phyloP scores from a whole-genome alignment of 495 filamentous ascomycete genomes.

The Aspergillus biplanus region DNA sequence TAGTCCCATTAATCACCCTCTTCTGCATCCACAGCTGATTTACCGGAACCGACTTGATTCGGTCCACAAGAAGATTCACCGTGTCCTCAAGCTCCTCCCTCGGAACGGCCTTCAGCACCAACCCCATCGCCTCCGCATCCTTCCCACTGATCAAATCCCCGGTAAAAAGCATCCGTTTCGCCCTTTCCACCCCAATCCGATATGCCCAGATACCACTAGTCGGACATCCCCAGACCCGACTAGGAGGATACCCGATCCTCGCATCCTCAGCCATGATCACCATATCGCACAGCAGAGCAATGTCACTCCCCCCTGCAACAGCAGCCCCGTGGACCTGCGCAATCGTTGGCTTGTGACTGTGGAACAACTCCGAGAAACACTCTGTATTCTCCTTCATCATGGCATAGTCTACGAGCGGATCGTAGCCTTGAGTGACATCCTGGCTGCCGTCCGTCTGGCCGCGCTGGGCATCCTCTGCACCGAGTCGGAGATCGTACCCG shows the following conservation, averaged over 20 bases:
- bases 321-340: constrained; percentile 18
- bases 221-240: constrained; percentile 16
- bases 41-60: constrained; percentile 2
- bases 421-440: constrained; percentile 6
- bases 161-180: constrained; percentile 18
- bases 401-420: background rate
- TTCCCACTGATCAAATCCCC: constrained; percentile 15
- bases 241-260: constrained; percentile 17
- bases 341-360: constrained; percentile 16
- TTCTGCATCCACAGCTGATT: constrained; percentile 18
- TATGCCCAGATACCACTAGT: constrained; percentile 18
- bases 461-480: constrained; percentile 5
- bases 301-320: constrained; percentile 22
- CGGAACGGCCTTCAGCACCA: constrained; percentile 15
- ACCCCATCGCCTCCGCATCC: constrained; percentile 11
- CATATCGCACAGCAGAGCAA: constrained; percentile 16
- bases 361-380: constrained; percentile 13
- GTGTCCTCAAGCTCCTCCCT: constrained; percentile 10
- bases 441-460: constrained; percentile 5
- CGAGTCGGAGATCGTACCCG: constrained; percentile 13
- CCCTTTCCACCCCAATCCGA: constrained; percentile 14
- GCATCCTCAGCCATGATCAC: constrained; percentile 16
- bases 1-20: constrained; percentile 5
- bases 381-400: constrained; percentile 17
- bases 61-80: background rate